Conservation (phyloP, 2,329 filamentous ascomycete genomes). For the Pyrenochaeta sp. region DNA sequence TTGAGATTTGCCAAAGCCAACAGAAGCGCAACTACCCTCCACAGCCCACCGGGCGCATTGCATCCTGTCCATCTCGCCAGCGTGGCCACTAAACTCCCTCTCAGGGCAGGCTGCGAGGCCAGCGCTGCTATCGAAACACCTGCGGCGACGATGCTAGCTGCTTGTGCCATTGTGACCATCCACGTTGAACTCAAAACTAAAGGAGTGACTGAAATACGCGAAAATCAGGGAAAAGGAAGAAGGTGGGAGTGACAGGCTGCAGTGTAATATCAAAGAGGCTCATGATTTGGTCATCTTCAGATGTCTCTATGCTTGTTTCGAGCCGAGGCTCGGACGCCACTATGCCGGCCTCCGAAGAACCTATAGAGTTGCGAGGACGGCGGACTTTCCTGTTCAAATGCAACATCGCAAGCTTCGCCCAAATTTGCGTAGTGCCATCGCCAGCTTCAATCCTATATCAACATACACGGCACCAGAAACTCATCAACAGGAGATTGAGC, state of each 20-base stretch:
- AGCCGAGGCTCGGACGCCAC: constrained; percentile 15
- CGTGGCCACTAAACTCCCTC: constrained; percentile 20
- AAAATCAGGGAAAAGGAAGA: background rate
- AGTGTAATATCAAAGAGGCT: background rate
- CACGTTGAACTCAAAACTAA: background rate
- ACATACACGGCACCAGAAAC: too few species aligned
- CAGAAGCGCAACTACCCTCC: constrained; percentile 45
- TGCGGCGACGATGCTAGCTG: constrained; percentile 26
- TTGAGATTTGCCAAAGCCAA: constrained; percentile 70
- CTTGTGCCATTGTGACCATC: constrained; percentile 30
- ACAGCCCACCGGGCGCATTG: constrained; percentile 42
- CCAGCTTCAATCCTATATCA: background rate
- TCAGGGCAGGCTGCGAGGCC: constrained; percentile 29
- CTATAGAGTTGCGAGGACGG: background rate
- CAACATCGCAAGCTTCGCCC: background rate
- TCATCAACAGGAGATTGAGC: too few species aligned
- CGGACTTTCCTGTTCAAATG: background rate
- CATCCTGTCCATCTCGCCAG: constrained; percentile 38
- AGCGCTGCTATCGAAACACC: constrained; percentile 34
- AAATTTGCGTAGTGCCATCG: background rate
- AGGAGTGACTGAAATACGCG: background rate
- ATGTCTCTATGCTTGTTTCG: background rate
- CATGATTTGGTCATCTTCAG: background rate
- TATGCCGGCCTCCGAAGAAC: background rate
- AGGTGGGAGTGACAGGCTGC: background rate